A percentile compares a stretch with the other conserved stretches of the same genome.
phyloP scores from a whole-genome alignment of 805 yeast genomes.

The Lipomyces anomalus region DNA sequence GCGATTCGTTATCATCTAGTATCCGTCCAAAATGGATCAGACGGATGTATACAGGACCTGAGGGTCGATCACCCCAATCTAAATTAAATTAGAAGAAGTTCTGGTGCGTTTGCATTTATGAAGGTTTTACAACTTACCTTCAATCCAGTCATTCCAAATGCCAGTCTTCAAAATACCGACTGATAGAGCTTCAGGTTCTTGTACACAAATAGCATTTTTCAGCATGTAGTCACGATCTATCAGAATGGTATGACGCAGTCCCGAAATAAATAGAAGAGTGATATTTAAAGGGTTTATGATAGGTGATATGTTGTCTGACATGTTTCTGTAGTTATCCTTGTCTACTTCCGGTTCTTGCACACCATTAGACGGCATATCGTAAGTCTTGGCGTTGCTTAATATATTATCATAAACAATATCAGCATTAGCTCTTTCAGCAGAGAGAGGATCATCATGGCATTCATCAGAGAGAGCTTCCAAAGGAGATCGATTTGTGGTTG shows the following conservation, averaged over 20 bases:
- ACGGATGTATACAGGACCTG: constrained; percentile 12
- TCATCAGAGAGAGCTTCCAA: too few species aligned
- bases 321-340: too few species aligned
- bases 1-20: constrained; percentile 11
- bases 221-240: constrained; percentile 12
- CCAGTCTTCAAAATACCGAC: constrained; percentile 11
- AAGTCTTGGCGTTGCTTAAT: too few species aligned
- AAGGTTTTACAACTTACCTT: constrained; percentile 14
- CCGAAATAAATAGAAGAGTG: constrained; percentile 17
- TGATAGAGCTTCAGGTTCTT: constrained; percentile 17
- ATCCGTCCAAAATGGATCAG: constrained; percentile 20
- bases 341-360: too few species aligned
- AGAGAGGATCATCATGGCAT: too few species aligned
- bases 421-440: too few species aligned
- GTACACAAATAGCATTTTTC: constrained; percentile 6
- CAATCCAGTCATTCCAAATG: constrained; percentile 16
- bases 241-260: constrained; percentile 9
- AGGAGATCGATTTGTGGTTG: too few species aligned
- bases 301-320: constrained; percentile 7
- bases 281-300: constrained; percentile 9
- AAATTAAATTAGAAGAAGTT: background rate
- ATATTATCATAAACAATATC: too few species aligned
- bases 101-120: too few species aligned
- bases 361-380: too few species aligned
- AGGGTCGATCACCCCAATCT: constrained; percentile 21